Evolutionary conservation across 345 rosid genomes (phyloP).

Genomic region (Citrus reticulata): DNA sequence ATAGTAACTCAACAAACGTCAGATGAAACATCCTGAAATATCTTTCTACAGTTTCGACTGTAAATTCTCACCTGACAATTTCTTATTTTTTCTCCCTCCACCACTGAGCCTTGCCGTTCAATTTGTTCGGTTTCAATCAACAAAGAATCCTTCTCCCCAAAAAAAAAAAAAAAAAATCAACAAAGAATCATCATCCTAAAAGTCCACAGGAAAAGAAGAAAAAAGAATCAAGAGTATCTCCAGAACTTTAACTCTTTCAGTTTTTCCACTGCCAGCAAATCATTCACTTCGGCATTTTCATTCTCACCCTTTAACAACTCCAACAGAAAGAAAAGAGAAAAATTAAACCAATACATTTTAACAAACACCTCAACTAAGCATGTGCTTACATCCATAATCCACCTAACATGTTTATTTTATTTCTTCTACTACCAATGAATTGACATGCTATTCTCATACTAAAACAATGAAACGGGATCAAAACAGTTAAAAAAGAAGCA

Average conservation of each 20-base stretch:
- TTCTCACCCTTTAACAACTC: conserved; percentile 2
- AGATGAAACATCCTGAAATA: background rate
- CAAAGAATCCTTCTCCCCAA: background rate
- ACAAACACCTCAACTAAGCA: background rate
- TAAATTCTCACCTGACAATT: conserved; percentile 21
- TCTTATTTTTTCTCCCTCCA: conserved; percentile 12
- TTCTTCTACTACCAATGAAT: background rate
- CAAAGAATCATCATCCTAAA: background rate
- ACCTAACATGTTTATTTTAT: background rate
- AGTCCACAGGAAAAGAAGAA: background rate
- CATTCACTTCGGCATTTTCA: background rate
- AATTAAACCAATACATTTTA: background rate
- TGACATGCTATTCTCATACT: too few relatives aligned
- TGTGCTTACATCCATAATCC: background rate
- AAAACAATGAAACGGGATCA: background rate
- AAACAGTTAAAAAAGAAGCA: background rate
- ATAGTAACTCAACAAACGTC: background rate
- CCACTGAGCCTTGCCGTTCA: conserved; percentile 13
- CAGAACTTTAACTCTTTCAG: background rate
- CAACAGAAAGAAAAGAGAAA: background rate
- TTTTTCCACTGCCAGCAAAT: background rate
- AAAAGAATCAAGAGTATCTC: background rate
- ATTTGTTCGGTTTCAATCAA: conserved; percentile 7
- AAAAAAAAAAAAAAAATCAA: too few relatives aligned
- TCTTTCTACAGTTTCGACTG: background rate